Evolutionary conservation across 257 asterid species (phyloP).

Genomic region (Solanum commersonii): DNA sequence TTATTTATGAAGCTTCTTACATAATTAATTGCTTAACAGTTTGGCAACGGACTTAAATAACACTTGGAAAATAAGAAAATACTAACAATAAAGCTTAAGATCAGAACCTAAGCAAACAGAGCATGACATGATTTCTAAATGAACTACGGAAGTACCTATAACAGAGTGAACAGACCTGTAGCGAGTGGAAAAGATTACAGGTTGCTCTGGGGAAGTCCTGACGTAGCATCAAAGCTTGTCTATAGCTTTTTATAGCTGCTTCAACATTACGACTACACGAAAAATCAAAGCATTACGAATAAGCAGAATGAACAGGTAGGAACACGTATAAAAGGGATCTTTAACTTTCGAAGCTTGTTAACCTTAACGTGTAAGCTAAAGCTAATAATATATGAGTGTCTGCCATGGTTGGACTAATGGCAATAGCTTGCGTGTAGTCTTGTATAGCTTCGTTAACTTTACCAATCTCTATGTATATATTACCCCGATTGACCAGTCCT

Average conservation of each 20-base stretch:
- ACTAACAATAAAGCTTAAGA: not conserved
- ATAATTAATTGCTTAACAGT: no score
- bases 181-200: slow-evolving; percentile 85
- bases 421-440: slow-evolving; percentile 76
- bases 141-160: not conserved
- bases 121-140: not conserved
- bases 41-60: not conserved
- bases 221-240: slow-evolving; percentile 72
- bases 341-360: not conserved
- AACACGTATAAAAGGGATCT: not conserved
- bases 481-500: slow-evolving; percentile 93
- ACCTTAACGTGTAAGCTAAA: slow-evolving; percentile 58
- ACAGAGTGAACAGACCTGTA: slow-evolving; percentile 41
- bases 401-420: slow-evolving; percentile 75
- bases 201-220: slow-evolving; percentile 94
- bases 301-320: not conserved
- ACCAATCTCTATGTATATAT: slow-evolving; percentile 75
- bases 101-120: not conserved
- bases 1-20: no score
- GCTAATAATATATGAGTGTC: slow-evolving; percentile 97
- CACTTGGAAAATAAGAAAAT: not conserved
- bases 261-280: slow-evolving; percentile 64
- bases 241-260: slow-evolving; percentile 84
- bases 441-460: slow-evolving; percentile 82
- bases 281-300: not conserved